These are phyloP conservation scores for Saturnispora serradocipensis DNA, from an alignment of 805 yeast species.

Conservation along the genomic window DNA sequence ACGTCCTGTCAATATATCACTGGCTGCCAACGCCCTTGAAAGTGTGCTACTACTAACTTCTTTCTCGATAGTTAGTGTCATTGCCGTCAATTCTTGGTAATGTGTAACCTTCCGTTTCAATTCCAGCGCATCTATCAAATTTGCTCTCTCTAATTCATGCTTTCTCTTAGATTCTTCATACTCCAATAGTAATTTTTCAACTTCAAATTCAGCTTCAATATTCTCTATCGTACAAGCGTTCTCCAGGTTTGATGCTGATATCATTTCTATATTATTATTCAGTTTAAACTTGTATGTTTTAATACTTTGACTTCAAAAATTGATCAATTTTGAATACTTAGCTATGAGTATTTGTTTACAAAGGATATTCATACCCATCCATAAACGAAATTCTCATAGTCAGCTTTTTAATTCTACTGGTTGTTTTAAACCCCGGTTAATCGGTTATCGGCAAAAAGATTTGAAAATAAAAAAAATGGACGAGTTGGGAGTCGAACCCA, in stretches of 20 bases:
- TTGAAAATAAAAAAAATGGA: constrained; percentile 31
- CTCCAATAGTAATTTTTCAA: constrained; percentile 1
- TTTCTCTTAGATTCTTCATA: constrained; percentile 1
- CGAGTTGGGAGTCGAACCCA: constrained; percentile 76
- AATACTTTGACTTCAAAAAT: too few relatives aligned
- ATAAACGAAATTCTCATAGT: not conserved
- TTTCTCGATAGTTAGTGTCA: not conserved
- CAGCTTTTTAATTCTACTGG: not conserved
- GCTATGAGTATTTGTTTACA: not conserved
- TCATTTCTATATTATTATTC: not conserved
- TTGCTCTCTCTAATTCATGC: not conserved
- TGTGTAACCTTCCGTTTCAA: not conserved
- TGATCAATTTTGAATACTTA: too few relatives aligned
- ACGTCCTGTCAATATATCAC: constrained; percentile 2
- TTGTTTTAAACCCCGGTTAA: not conserved
- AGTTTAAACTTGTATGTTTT: not conserved
- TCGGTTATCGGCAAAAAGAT: not conserved
- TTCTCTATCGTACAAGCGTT: not conserved
- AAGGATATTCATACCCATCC: not conserved
- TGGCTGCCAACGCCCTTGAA: not conserved
- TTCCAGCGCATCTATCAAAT: not conserved
- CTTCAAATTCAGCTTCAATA: not conserved
- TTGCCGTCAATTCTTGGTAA: not conserved
- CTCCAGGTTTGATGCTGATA: not conserved
- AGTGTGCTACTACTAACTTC: not conserved